Evolutionary conservation across 2,329 filamentous ascomycete species (phyloP).

Genomic region (Botrytis hyacinthi): DNA sequence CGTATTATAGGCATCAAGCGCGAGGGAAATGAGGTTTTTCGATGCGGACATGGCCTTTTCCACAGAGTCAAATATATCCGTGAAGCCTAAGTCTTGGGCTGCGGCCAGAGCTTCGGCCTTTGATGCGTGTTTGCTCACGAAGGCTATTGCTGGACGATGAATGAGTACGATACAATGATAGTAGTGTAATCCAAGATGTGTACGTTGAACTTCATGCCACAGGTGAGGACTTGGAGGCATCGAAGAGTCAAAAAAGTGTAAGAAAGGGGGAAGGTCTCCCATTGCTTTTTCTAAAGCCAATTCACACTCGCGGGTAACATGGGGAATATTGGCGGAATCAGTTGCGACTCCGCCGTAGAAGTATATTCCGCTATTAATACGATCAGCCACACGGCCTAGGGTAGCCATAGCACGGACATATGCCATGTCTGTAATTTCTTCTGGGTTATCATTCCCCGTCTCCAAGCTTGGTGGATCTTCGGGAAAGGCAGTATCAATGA

Average conservation of each 20-base stretch:
- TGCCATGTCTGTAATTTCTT: background rate
- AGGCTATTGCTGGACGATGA: background rate
- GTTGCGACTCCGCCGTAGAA: background rate
- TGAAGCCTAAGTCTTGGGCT: background rate
- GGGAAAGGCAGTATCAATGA: constrained; percentile 1
- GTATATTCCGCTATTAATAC: background rate
- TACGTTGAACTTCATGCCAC: background rate
- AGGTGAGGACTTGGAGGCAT: background rate
- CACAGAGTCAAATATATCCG: background rate
- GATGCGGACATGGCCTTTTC: background rate
- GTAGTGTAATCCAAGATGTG: background rate
- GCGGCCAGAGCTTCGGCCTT: background rate
- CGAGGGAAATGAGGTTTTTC: background rate
- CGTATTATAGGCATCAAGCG: background rate
- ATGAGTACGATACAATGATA: background rate
- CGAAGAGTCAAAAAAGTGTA: background rate
- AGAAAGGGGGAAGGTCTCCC: background rate
- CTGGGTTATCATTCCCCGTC: background rate
- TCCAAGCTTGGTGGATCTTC: background rate
- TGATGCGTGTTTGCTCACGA: background rate
- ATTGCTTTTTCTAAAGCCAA: background rate
- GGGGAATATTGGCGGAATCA: background rate
- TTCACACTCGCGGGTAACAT: background rate
- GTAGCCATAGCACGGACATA: background rate
- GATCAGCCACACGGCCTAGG: background rate